Conservation (phyloP, 345 rosid species). For the Viola odorata region DNA sequence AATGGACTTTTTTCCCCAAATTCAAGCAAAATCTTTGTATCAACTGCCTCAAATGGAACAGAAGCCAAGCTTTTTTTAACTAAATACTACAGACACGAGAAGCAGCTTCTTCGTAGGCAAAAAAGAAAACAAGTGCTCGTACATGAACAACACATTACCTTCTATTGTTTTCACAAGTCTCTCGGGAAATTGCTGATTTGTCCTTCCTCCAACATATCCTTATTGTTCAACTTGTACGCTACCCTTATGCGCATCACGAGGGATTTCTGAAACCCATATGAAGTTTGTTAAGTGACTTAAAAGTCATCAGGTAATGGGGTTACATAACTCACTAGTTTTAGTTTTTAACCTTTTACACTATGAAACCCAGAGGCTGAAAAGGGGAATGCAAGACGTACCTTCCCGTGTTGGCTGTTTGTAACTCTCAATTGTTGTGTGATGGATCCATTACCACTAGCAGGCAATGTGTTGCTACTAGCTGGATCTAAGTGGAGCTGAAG, state of each 20-base stretch:
- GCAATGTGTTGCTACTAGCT: conserved; percentile 70
- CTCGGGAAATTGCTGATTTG: conserved; percentile 87
- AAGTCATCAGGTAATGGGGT: too few species aligned
- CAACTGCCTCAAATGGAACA: conserved; percentile 19
- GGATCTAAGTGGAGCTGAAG: conserved; percentile 95
- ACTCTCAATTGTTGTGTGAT: conserved; percentile 66
- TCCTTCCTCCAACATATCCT: conserved; percentile 86
- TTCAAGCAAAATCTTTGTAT: conserved; percentile 9
- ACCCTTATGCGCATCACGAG: conserved; percentile 90
- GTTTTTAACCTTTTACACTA: too few species aligned
- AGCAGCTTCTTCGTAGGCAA: conserved; percentile 17
- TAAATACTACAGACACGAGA: conserved; percentile 29
- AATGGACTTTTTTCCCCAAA: conserved; percentile 23
- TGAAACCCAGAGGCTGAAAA: conserved; percentile 1
- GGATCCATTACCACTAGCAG: conserved; percentile 51
- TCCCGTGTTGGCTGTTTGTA: conserved; percentile 94
- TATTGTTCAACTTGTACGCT: conserved; percentile 69
- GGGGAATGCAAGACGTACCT: conserved; percentile 40
- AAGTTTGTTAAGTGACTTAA: too few species aligned
- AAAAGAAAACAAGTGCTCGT: conserved; percentile 11
- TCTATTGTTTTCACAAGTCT: conserved; percentile 46
- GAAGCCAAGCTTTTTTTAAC: conserved; percentile 19
- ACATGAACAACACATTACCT: conserved; percentile 11
- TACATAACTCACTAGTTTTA: too few species aligned
- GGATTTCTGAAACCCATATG: conserved; percentile 61